These are phyloP conservation scores for Sporothrix pallida DNA, from an alignment of 2,329 filamentous ascomycete genomes.

Conservation along the genomic window DNA sequence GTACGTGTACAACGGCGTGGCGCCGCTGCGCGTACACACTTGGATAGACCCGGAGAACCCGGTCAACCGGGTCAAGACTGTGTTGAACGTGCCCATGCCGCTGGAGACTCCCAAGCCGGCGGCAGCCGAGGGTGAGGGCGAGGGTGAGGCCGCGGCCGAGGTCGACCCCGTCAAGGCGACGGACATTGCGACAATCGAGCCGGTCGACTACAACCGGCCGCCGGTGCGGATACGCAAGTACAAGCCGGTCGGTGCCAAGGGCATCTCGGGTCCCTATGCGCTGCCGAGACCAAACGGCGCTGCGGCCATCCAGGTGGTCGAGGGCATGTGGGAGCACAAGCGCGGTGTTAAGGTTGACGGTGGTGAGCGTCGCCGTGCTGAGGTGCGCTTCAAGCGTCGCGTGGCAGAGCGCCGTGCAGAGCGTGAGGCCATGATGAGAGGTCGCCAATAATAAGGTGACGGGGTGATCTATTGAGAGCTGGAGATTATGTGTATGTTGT, in stretches of 20 bases:
- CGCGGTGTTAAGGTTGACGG: conserved; percentile 92
- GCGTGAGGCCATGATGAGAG: conserved; percentile 44
- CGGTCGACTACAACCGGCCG: conserved; percentile 14
- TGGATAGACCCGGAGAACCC: conserved; percentile 44
- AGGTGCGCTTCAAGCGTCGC: conserved; percentile 85
- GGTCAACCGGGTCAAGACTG: conserved; percentile 55
- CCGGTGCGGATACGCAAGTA: conserved; percentile 65
- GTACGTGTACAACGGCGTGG: conserved; percentile 66
- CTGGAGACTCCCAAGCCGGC: not conserved
- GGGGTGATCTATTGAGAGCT: too few relatives aligned
- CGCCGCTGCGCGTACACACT: conserved; percentile 57
- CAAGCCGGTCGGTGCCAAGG: conserved; percentile 69
- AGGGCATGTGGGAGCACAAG: conserved; percentile 92
- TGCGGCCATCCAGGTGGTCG: conserved; percentile 67
- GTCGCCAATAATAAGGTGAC: not conserved
- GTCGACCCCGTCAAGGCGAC: conserved; percentile 43
- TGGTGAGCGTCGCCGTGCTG: conserved; percentile 85
- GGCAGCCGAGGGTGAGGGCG: not conserved
- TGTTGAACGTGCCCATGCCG: conserved; percentile 58
- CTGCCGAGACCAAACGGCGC: conserved; percentile 69
- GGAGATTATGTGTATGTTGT: not conserved
- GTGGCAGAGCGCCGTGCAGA: conserved; percentile 76
- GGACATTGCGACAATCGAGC: not conserved
- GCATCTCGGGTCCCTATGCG: conserved; percentile 77
- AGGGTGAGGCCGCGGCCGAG: not conserved